Percentiles rank a stretch among this genome's conserved stretches.
Evolutionary conservation across 345 rosid species (phyloP).

Genomic region (Hirschfeldia incana): DNA sequence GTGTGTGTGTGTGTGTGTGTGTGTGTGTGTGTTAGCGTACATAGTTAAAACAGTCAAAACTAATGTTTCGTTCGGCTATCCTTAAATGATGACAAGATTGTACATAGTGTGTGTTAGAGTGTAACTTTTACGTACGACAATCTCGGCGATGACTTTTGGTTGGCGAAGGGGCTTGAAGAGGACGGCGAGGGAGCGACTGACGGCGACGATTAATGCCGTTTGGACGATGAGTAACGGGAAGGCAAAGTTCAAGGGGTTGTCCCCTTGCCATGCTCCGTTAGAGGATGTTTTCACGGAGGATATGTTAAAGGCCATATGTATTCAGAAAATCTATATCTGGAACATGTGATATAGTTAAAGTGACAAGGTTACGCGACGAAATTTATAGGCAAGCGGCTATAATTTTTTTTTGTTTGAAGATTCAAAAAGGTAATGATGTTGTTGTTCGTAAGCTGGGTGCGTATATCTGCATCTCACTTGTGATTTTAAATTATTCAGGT

Average conservation of each 20-base stretch:
- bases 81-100: not conserved
- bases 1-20: no score
- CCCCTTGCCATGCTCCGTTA: constrained; percentile 90
- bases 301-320: constrained; percentile 54
- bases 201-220: constrained; percentile 57
- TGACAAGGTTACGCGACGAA: constrained; percentile 2
- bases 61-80: not conserved
- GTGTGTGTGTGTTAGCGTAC: no score
- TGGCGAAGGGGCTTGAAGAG: constrained; percentile 89
- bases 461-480: constrained; percentile 26
- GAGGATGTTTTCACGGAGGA: constrained; percentile 73
- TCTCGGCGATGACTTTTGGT: constrained; percentile 92
- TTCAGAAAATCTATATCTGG: constrained; percentile 2
- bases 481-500: constrained; percentile 5
- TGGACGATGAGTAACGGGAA: constrained; percentile 81
- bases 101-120: constrained; percentile 4
- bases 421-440: constrained; percentile 8
- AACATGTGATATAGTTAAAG: constrained; percentile 5
- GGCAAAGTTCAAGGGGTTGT: constrained; percentile 74
- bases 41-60: not conserved
- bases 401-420: constrained; percentile 1
- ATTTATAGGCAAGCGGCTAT: constrained; percentile 31
- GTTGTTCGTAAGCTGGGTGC: constrained; percentile 11
- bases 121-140: constrained; percentile 50
- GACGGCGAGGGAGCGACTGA: constrained; percentile 71